phyloP scores from a whole-genome alignment of 1,284 basidiomycete species.

The Trichosporon sp. region DNA sequence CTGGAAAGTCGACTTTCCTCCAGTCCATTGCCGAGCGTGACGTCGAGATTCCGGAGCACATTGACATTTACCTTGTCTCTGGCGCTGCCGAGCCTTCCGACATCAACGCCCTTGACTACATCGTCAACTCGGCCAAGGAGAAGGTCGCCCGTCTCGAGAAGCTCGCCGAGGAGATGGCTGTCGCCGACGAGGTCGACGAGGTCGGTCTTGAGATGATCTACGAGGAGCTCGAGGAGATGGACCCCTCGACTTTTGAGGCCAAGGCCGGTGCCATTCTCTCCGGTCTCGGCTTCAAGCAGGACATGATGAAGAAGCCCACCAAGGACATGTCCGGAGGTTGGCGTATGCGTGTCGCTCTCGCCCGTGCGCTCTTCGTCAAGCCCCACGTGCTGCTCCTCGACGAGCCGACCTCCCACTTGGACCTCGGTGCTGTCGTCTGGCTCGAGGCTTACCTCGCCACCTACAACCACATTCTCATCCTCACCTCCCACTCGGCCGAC shows the following conservation, averaged over 20 bases:
- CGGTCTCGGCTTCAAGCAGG: constrained; percentile 85
- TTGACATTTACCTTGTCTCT: constrained; percentile 94
- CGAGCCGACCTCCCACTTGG: constrained; percentile 63
- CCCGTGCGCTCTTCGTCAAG: constrained; percentile 92
- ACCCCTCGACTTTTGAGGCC: constrained; percentile 89
- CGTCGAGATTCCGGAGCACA: constrained; percentile 88
- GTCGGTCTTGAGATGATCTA: constrained; percentile 79
- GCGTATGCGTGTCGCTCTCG: constrained; percentile 97
- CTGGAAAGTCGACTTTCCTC: constrained; percentile 70
- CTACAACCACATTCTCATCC: constrained; percentile 87
- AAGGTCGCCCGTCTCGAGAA: constrained; percentile 96
- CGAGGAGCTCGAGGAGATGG: constrained; percentile 96
- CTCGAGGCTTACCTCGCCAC: constrained; percentile 95
- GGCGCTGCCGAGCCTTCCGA: constrained; percentile 98
- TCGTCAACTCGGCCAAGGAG: constrained; percentile 82
- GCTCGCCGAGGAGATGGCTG: constrained; percentile 87
- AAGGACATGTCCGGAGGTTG: constrained; percentile 99
- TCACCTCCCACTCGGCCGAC: constrained; percentile 90
- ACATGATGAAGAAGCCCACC: constrained; percentile 95
- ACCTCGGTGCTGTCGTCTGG: constrained; percentile 97
- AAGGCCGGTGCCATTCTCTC: constrained; percentile 95
- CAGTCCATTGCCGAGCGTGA: constrained; percentile 77
- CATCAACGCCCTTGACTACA: constrained; percentile 92
- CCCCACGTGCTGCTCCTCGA: constrained; percentile 91
- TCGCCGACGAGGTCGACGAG: constrained; percentile 86